These are phyloP conservation scores for Monosporascus sp. DNA, from an alignment of 2,329 filamentous ascomycete species.

Conservation along the genomic window DNA sequence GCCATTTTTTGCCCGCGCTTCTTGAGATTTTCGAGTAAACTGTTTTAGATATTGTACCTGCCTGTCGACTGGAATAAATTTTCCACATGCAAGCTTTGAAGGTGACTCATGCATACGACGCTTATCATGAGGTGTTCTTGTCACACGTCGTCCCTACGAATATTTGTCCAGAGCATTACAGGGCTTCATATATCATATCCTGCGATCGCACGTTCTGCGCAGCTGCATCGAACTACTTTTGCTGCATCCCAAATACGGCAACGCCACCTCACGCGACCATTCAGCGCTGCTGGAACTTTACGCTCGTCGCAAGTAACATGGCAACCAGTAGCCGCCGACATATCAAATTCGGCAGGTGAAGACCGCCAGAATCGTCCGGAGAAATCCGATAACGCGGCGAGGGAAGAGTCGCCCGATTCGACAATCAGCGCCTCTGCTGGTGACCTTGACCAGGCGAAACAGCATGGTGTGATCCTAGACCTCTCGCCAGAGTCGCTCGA, in stretches of 20 bases:
- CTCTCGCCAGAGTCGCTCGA: constrained; percentile 31
- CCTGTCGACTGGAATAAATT: no score
- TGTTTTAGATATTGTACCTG: no score
- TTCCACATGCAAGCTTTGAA: no score
- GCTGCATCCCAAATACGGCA: constrained; percentile 6
- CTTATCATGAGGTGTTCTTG: constrained; percentile 44
- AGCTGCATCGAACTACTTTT: constrained; percentile 7
- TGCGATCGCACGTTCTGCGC: constrained; percentile 6
- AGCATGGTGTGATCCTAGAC: constrained; percentile 25
- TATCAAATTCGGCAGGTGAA: background rate
- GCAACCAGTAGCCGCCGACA: background rate
- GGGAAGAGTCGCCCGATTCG: background rate
- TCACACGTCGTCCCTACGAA: constrained; percentile 37
- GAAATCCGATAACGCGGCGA: constrained; percentile 1
- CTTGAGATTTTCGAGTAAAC: no score
- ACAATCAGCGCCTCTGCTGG: constrained; percentile 7
- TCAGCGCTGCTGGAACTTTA: constrained; percentile 15
- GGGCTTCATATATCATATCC: constrained; percentile 19
- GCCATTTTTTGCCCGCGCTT: no score
- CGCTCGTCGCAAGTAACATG: constrained; percentile 9
- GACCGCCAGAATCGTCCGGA: background rate
- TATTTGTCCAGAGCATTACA: constrained; percentile 43
- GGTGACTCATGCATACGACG: no score
- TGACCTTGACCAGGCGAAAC: constrained; percentile 15
- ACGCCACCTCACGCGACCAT: constrained; percentile 11